Evolutionary conservation across 352 stramenopile species (phyloP), one percentile per base, ranked within the genome.

Genomic region (Phytopythium mirpurense): DNA sequence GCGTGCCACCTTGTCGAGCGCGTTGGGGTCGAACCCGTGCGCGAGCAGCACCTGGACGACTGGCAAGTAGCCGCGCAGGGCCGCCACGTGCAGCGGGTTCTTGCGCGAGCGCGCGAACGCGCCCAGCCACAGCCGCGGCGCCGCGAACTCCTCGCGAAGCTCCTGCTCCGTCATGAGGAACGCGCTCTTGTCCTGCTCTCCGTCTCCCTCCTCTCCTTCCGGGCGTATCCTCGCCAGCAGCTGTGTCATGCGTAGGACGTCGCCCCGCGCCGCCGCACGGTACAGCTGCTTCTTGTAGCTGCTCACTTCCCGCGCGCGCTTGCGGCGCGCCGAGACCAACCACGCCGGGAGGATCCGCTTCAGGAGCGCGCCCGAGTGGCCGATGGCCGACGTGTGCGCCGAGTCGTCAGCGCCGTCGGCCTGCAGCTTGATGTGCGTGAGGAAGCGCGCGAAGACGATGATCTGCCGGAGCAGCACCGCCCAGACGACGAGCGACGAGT

Each of bases 41-140:
- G 60, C 60, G 5, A 93, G 56, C 23, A 93, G 59, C 2, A 86
- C 50, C 44, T 79, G 43, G n/a, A 90, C 74, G 37, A 90, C 73
- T n/a, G 56, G 41, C 2, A 81, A 44, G 43, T 88, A 63, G 32
- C 78, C 79, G 24, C 69, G 65, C 50, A 73, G 73, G 5, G 78
- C 82, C 2, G 82, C 79, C 43, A 90, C 67, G 52, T 93, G 82
- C 8, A 93, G 67, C 27, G 82, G 82, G 24, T 92, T 93, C 56
- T 90, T 90, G 32, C 60, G 61, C 0, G 82, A 93, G 34, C 68
- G 65, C 0, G 78, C 79, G 37, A 90, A 86, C 40, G 77, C 65
- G 49, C 68, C 81, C 21, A 83, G 56, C 79, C 82, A 90, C 21
- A 92, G 44, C 23, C 71, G 67, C 0, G 82, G 82, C 11, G 62